A percentile compares a stretch with the other conserved stretches of the same genome.
Evolutionary conservation across 352 stramenopile genomes (phyloP).

Genomic region (Plasmopara viticola): DNA sequence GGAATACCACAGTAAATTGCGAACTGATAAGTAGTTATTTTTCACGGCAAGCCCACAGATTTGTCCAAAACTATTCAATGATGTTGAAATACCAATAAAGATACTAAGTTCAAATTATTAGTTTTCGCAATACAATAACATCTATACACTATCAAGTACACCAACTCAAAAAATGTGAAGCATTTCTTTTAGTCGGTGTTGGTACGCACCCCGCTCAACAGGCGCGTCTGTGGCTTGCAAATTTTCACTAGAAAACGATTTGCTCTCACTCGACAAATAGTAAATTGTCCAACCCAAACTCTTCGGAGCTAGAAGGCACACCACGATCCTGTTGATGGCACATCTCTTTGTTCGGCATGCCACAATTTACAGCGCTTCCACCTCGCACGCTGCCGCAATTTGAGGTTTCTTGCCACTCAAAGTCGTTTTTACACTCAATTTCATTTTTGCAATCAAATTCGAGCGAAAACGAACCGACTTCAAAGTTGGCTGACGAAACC

Average conservation of each 20-base stretch:
- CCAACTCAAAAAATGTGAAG: slow-evolving; percentile 1
- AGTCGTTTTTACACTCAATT: slow-evolving; percentile 27
- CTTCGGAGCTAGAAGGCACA: slow-evolving; percentile 39
- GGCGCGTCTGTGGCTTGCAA: slow-evolving; percentile 5
- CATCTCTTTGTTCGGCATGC: slow-evolving; percentile 18
- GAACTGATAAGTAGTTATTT: too few relatives aligned
- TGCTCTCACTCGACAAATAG: slow-evolving; percentile 53
- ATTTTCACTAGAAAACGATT: not conserved
- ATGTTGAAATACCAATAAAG: too few relatives aligned
- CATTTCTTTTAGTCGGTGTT: slow-evolving; percentile 11
- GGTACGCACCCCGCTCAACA: slow-evolving; percentile 7
- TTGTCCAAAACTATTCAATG: too few relatives aligned
- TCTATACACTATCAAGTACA: slow-evolving; percentile 25
- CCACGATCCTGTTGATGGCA: slow-evolving; percentile 36
- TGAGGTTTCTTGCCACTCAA: slow-evolving; percentile 39
- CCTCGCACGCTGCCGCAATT: slow-evolving; percentile 11
- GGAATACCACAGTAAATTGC: too few relatives aligned
- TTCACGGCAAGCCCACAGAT: too few relatives aligned
- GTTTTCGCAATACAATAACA: too few relatives aligned
- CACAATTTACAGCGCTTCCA: slow-evolving; percentile 18
- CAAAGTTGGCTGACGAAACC: slow-evolving; percentile 32
- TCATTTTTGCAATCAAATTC: slow-evolving; percentile 31
- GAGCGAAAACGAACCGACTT: slow-evolving; percentile 35
- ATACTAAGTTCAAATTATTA: too few relatives aligned
- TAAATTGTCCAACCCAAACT: slow-evolving; percentile 61